Evolutionary conservation across 345 rosid genomes (phyloP).

Genomic region (Cardiospermum halicacabum): DNA sequence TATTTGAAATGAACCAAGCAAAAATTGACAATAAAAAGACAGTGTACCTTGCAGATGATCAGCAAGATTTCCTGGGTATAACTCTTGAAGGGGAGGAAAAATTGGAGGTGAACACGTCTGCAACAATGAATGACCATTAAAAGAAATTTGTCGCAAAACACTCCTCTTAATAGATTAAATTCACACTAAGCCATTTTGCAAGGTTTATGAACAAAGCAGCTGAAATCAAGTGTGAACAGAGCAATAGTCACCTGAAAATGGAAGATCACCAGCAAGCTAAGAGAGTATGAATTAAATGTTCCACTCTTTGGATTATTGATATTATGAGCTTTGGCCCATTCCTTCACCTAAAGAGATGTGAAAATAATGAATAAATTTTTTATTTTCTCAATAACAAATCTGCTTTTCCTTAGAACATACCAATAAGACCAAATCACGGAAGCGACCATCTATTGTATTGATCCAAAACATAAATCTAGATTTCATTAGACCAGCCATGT

Average conservation of each 20-base stretch:
- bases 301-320: slow-evolving; percentile 72
- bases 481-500: slow-evolving; percentile 66
- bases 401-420: slow-evolving; percentile 30
- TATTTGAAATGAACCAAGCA: neutral
- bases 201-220: neutral
- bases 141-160: neutral
- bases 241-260: slow-evolving; percentile 72
- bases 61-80: slow-evolving; percentile 64
- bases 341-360: slow-evolving; percentile 63
- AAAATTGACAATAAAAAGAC: neutral
- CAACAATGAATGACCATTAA: slow-evolving; percentile 4
- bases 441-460: slow-evolving; percentile 71
- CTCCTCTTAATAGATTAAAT: neutral
- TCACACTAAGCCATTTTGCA: neutral
- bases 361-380: neutral
- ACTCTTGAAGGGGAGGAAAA: slow-evolving; percentile 68
- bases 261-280: slow-evolving; percentile 78
- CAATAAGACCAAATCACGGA: slow-evolving; percentile 74
- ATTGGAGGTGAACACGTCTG: slow-evolving; percentile 92
- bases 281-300: slow-evolving; percentile 74
- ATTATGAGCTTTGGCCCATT: slow-evolving; percentile 88
- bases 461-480: slow-evolving; percentile 82
- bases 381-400: slow-evolving; percentile 2
- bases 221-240: neutral
- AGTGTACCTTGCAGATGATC: slow-evolving; percentile 69